A percentile compares a stretch with the other conserved stretches of the same genome.
These are phyloP conservation scores for Fusarium robinianum DNA, from an alignment of 2,329 filamentous ascomycete species.

Conservation along the genomic window DNA sequence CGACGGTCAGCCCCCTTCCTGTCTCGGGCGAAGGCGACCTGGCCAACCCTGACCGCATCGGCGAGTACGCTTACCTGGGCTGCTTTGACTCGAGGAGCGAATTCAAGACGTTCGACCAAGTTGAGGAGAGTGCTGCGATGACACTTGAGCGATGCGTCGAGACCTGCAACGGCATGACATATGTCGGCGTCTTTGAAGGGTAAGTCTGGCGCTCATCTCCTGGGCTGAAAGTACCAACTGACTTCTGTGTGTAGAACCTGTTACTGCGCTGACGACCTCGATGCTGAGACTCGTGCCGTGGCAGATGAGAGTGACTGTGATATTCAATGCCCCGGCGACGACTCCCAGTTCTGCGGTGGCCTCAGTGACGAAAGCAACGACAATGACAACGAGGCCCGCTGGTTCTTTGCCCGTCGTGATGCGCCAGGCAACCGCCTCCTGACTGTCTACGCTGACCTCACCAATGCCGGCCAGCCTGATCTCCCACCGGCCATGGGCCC, in stretches of 20 bases:
- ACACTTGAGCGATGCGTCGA: constrained; percentile 46
- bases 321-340: constrained; percentile 48
- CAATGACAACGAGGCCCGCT: constrained; percentile 10
- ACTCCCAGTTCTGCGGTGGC: constrained; percentile 49
- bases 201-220: constrained; percentile 2
- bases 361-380: constrained; percentile 19
- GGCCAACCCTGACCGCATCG: constrained; percentile 41
- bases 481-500: constrained; percentile 43
- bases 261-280: constrained; percentile 51
- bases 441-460: constrained; percentile 49
- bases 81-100: constrained; percentile 48
- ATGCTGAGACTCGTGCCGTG: constrained; percentile 45
- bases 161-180: constrained; percentile 44
- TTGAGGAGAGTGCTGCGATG: constrained; percentile 43
- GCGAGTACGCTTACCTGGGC: constrained; percentile 43
- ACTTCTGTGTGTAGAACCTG: constrained; percentile 41
- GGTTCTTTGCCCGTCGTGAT: constrained; percentile 33
- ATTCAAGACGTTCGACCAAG: constrained; percentile 43
- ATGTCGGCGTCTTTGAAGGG: constrained; percentile 46
- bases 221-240: neutral
- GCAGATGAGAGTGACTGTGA: constrained; percentile 39
- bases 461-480: constrained; percentile 35
- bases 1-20: constrained; percentile 18
- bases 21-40: constrained; percentile 18
- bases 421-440: constrained; percentile 43